Evolutionary conservation across 2,329 filamentous ascomycete genomes (phyloP).

Genomic region (Cordyceps pruinosa): DNA sequence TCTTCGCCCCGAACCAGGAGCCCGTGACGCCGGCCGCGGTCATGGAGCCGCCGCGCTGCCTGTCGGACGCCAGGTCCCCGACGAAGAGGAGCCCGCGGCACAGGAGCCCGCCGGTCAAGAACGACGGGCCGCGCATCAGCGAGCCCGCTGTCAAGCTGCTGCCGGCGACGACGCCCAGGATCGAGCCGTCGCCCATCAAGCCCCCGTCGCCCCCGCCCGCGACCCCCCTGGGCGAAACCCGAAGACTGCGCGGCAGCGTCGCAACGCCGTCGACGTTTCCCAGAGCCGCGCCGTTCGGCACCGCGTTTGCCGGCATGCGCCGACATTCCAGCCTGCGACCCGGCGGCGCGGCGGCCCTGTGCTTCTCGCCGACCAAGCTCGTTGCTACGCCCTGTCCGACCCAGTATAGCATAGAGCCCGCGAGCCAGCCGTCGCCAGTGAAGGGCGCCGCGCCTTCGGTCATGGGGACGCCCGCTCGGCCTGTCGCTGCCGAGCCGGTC

Average conservation of each 20-base stretch:
- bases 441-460: background rate
- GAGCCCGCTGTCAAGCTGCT: slow-evolving; percentile 24
- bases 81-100: slow-evolving; percentile 24
- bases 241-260: background rate
- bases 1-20: slow-evolving; percentile 15
- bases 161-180: slow-evolving; percentile 20
- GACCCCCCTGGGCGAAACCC: slow-evolving; percentile 18
- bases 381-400: slow-evolving; percentile 6
- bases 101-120: slow-evolving; percentile 21
- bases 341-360: background rate
- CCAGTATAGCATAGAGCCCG: background rate
- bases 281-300: background rate
- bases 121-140: slow-evolving; percentile 21
- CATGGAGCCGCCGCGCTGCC: slow-evolving; percentile 17
- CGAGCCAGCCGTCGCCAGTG: background rate
- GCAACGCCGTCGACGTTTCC: slow-evolving; percentile 8
- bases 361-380: background rate
- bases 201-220: slow-evolving; percentile 20
- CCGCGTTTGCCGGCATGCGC: slow-evolving; percentile 6
- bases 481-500: background rate
- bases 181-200: slow-evolving; percentile 26
- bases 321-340: slow-evolving; percentile 1
- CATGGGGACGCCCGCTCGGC: background rate
- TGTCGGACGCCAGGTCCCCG: slow-evolving; percentile 24
- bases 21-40: slow-evolving; percentile 21